Evolutionary conservation across 257 asterid species (phyloP).

Genomic region (Scutellaria barbata): DNA sequence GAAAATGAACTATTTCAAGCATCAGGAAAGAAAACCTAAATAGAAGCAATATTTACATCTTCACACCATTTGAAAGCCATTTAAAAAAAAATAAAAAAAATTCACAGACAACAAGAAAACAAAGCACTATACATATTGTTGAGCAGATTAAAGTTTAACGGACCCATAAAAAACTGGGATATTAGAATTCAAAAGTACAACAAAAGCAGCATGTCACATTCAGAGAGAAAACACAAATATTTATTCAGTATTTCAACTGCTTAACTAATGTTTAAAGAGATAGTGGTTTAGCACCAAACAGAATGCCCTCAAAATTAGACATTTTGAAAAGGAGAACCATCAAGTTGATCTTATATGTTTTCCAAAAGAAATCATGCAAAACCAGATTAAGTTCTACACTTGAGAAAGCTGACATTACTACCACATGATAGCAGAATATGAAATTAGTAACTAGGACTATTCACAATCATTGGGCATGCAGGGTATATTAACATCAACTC

Average conservation of each 20-base stretch:
- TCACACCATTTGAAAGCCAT: neutral
- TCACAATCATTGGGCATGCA: constrained; percentile 12
- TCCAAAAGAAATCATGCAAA: neutral
- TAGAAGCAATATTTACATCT: neutral
- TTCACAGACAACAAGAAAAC: neutral
- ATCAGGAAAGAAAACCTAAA: neutral
- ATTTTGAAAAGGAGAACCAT: constrained; percentile 14
- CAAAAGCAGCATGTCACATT: neutral
- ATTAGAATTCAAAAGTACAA: constrained; percentile 2
- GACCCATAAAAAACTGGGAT: neutral
- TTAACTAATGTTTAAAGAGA: neutral
- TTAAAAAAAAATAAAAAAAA: neutral
- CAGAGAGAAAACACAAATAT: neutral
- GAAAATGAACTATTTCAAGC: neutral
- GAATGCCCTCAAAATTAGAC: neutral
- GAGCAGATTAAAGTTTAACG: constrained; percentile 11
- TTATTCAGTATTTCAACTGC: neutral
- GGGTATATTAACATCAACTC: neutral
- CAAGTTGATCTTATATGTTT: constrained; percentile 3
- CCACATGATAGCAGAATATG: neutral
- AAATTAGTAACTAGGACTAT: constrained; percentile 13
- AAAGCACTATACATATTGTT: neutral
- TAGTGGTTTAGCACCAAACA: constrained; percentile 1
- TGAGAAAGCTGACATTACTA: constrained; percentile 14
- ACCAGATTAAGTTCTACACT: neutral